Evolutionary conservation across 495 filamentous ascomycete species (phyloP).

Genomic region (Xylaria flabelliformis): DNA sequence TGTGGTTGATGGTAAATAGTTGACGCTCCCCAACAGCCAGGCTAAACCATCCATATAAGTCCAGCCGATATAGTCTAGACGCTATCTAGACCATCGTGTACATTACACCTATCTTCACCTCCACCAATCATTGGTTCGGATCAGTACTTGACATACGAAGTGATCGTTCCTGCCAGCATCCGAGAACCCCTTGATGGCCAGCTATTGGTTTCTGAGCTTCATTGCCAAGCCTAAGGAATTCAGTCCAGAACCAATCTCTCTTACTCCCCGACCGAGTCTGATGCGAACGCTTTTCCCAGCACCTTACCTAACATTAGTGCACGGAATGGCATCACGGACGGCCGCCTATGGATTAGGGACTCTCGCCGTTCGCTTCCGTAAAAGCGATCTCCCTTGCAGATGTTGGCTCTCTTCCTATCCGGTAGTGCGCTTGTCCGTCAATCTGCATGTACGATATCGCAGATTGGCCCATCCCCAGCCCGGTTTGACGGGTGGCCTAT

Average conservation of each 20-base stretch:
- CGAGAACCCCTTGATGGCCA: neutral
- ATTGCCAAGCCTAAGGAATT: slow-evolving; percentile 6
- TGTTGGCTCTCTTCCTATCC: slow-evolving; percentile 8
- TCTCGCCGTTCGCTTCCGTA: slow-evolving; percentile 2
- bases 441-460: slow-evolving; percentile 15
- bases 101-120: slow-evolving; percentile 20
- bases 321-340: neutral
- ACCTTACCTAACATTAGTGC: neutral
- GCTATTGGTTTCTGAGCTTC: slow-evolving; percentile 21
- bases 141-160: slow-evolving; percentile 17
- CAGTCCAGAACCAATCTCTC: neutral
- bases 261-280: neutral
- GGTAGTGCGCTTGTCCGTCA: slow-evolving; percentile 5
- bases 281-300: neutral
- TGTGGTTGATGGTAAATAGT: neutral
- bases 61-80: neutral
- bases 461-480: slow-evolving; percentile 19
- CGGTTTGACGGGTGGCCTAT: slow-evolving; percentile 23
- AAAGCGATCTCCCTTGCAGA: slow-evolving; percentile 18
- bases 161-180: slow-evolving; percentile 13
- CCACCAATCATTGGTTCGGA: slow-evolving; percentile 18
- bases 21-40: neutral
- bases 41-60: no score
- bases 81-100: neutral
- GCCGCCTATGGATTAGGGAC: neutral